phyloP scores from a whole-genome alignment of 1,284 basidiomycete species.

The Puccinia novopanici region DNA sequence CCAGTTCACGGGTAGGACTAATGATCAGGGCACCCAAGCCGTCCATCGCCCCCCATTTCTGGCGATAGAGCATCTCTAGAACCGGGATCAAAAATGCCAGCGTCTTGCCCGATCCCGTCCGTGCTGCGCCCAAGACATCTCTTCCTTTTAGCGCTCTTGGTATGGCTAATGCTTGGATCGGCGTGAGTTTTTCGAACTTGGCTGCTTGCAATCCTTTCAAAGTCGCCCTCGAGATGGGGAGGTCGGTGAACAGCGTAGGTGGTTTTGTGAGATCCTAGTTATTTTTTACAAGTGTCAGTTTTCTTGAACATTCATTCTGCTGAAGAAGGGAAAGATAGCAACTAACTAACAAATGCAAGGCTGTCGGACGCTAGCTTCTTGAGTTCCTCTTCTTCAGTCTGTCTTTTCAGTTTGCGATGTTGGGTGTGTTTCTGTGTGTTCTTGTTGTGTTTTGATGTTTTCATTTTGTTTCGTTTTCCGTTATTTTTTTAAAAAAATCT shows the following conservation, averaged over 20 bases:
- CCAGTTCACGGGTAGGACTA: constrained; percentile 91
- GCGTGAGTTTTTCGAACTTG: constrained; percentile 82
- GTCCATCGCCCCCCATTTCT: constrained; percentile 77
- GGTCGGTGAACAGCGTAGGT: constrained; percentile 43
- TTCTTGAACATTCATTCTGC: background rate
- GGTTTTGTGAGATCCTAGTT: constrained; percentile 37
- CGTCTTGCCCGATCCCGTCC: constrained; percentile 81
- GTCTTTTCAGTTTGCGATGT: constrained; percentile 24
- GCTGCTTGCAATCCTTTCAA: constrained; percentile 74
- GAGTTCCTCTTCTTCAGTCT: constrained; percentile 47
- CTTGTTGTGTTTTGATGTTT: background rate
- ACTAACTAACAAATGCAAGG: constrained; percentile 43
- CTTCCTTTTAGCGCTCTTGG: constrained; percentile 69
- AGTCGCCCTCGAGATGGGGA: constrained; percentile 55
- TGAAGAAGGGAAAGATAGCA: constrained; percentile 24
- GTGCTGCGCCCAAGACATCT: constrained; percentile 75
- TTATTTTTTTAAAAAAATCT: background rate
- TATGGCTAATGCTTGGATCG: constrained; percentile 71
- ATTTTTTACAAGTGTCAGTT: background rate
- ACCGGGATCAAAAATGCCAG: constrained; percentile 77
- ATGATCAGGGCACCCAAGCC: constrained; percentile 90
- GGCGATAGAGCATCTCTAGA: constrained; percentile 72
- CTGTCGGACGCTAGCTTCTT: constrained; percentile 51
- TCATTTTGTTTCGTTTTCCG: background rate
- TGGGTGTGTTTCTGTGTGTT: background rate